phyloP scores from a whole-genome alignment of 2,329 filamentous ascomycete species.

The Penicillium sp. region DNA sequence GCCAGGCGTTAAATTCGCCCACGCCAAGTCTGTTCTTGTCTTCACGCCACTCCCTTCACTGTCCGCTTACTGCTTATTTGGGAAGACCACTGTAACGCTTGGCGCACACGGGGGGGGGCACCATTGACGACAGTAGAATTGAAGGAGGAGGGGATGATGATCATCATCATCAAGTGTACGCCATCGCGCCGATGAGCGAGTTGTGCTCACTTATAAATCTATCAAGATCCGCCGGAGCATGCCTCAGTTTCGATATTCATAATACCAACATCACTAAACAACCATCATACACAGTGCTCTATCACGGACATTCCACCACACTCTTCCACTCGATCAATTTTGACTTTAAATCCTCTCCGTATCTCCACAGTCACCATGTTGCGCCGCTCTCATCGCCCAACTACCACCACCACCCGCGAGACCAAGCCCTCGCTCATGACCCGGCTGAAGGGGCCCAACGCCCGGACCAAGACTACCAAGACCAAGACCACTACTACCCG shows the following conservation, averaged over 20 bases:
- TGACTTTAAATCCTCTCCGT: background rate
- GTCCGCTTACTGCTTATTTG: too few species aligned
- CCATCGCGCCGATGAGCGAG: too few species aligned
- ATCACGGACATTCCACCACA: too few species aligned
- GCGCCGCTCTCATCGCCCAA: slow-evolving; percentile 12
- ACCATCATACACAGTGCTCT: too few species aligned
- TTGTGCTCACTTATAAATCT: too few species aligned
- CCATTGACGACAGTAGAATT: too few species aligned
- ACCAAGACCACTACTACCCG: slow-evolving; percentile 34
- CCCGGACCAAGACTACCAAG: slow-evolving; percentile 36
- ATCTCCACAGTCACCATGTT: slow-evolving; percentile 12
- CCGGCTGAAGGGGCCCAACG: slow-evolving; percentile 43
- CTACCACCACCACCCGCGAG: slow-evolving; percentile 35
- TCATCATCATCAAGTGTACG: too few species aligned
- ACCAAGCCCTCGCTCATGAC: slow-evolving; percentile 50
- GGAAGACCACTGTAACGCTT: slow-evolving; percentile 1
- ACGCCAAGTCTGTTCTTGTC: too few species aligned
- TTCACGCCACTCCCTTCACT: slow-evolving; percentile 9
- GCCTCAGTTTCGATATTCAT: too few species aligned
- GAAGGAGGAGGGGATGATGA: too few species aligned
- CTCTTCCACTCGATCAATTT: background rate
- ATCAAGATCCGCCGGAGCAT: too few species aligned
- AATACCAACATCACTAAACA: too few species aligned
- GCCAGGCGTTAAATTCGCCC: background rate
- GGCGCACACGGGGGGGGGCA: slow-evolving; percentile 11